Conservation (phyloP, 305 asterid species). For the Nicotiana rustica region DNA sequence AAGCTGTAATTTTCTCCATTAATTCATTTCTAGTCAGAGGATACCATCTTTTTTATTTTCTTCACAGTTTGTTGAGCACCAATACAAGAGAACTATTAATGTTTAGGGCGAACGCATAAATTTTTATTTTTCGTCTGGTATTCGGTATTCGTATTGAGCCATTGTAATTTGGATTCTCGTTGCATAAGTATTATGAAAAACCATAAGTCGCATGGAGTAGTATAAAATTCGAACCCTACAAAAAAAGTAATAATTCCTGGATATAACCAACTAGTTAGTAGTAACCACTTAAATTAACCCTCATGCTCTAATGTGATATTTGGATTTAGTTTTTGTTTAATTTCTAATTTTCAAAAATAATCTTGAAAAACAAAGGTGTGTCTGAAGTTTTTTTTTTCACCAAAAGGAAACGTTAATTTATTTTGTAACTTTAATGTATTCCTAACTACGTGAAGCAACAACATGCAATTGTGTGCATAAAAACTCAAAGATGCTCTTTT, state of each 20-base stretch:
- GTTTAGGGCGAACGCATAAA: not conserved
- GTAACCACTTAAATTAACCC: not conserved
- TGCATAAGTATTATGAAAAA: not conserved
- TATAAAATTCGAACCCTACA: not conserved
- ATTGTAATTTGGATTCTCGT: too few relatives aligned
- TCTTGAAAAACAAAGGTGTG: not conserved
- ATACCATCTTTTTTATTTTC: not conserved
- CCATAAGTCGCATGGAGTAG: not conserved
- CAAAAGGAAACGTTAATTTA: too few relatives aligned
- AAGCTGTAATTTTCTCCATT: constrained; percentile 5
- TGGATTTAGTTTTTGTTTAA: not conserved
- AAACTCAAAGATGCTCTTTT: constrained; percentile 41
- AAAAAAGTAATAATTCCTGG: not conserved
- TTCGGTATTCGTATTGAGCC: too few relatives aligned
- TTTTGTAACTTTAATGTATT: not conserved
- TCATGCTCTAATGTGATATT: not conserved
- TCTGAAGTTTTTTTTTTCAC: not conserved
- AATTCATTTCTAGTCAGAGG: not conserved
- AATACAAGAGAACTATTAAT: constrained; percentile 10
- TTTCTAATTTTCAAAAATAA: not conserved
- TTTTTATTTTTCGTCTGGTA: too few relatives aligned
- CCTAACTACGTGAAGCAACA: not conserved
- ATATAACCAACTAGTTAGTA: not conserved
- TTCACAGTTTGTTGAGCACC: constrained; percentile 25
- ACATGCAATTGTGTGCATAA: constrained; percentile 24